phyloP scores from a whole-genome alignment of 2,329 filamentous ascomycete species.

The Trichoderma sp. region DNA sequence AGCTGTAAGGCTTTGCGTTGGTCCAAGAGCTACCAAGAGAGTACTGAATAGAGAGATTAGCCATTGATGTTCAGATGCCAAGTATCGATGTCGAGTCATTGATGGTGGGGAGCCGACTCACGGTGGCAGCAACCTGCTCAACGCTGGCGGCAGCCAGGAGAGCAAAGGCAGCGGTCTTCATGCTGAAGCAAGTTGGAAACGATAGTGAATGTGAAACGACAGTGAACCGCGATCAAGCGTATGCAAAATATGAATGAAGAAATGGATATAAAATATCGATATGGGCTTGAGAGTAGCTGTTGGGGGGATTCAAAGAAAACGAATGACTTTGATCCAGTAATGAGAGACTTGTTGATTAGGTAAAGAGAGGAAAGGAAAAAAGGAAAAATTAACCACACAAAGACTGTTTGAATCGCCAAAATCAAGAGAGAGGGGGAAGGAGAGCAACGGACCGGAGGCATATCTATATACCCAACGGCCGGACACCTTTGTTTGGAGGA shows the following conservation, averaged over 20 bases:
- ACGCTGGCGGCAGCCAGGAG: constrained; percentile 51
- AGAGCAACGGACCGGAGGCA: constrained; percentile 13
- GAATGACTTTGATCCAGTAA: constrained; percentile 51
- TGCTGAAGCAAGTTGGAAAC: constrained; percentile 33
- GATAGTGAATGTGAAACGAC: constrained; percentile 2
- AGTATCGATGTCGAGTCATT: neutral
- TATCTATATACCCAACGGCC: constrained; percentile 30
- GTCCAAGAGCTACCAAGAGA: constrained; percentile 24
- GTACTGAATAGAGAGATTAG: neutral
- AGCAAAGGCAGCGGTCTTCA: constrained; percentile 48
- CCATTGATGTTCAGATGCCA: neutral
- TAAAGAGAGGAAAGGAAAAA: neutral
- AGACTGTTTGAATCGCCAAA: constrained; percentile 1
- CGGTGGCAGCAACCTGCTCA: constrained; percentile 48
- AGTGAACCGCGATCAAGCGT: constrained; percentile 5
- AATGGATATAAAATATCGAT: constrained; percentile 22
- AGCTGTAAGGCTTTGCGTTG: constrained; percentile 53
- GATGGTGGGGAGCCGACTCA: constrained; percentile 24
- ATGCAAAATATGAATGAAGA: constrained; percentile 22
- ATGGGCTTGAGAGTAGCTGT: constrained; percentile 27
- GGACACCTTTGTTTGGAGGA: neutral
- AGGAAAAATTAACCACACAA: constrained; percentile 12
- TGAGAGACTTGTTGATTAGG: constrained; percentile 20
- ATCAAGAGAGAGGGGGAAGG: neutral
- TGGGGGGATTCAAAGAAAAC: constrained; percentile 47